Percentiles rank a stretch among this genome's conserved stretches.
Evolutionary conservation across 73 alveolate genomes (phyloP).

Genomic region (Diophrys appendiculata): DNA sequence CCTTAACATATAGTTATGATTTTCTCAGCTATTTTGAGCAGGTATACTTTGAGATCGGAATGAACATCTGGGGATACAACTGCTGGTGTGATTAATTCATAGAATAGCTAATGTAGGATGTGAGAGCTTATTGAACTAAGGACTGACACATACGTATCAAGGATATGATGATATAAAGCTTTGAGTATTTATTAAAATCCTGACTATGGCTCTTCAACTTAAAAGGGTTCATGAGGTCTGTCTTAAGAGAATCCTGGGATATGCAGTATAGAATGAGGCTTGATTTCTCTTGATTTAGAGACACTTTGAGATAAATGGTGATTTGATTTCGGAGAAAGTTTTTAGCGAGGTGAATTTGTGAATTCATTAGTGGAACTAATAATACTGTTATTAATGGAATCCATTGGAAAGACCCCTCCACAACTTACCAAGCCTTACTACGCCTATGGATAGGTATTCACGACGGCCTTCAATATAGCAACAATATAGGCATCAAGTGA

Average conservation of each 20-base stretch:
- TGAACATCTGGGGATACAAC: slow-evolving; percentile 18
- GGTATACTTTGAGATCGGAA: slow-evolving; percentile 49
- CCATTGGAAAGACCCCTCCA: no score
- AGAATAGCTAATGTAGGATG: slow-evolving; percentile 61
- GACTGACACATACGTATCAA: slow-evolving; percentile 61
- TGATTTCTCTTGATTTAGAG: no score
- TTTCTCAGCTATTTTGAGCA: slow-evolving; percentile 69
- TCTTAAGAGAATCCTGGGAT: no score
- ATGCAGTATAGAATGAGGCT: no score
- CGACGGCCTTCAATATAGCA: slow-evolving; percentile 33
- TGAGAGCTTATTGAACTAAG: slow-evolving; percentile 67
- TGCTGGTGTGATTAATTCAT: slow-evolving; percentile 50
- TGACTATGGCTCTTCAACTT: slow-evolving; percentile 46
- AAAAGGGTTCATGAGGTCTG: slow-evolving; percentile 2
- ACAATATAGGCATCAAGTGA: slow-evolving; percentile 54
- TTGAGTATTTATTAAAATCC: slow-evolving; percentile 27
- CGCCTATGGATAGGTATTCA: slow-evolving; percentile 49
- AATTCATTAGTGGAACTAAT: no score
- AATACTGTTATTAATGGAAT: no score
- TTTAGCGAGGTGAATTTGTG: no score
- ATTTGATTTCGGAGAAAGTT: no score
- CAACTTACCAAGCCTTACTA: no score
- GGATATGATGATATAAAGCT: slow-evolving; percentile 20
- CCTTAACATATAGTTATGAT: slow-evolving; percentile 75
- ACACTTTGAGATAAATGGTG: no score